Conservation (phyloP, 306 rosid genomes). For the Albizia julibrissin region DNA sequence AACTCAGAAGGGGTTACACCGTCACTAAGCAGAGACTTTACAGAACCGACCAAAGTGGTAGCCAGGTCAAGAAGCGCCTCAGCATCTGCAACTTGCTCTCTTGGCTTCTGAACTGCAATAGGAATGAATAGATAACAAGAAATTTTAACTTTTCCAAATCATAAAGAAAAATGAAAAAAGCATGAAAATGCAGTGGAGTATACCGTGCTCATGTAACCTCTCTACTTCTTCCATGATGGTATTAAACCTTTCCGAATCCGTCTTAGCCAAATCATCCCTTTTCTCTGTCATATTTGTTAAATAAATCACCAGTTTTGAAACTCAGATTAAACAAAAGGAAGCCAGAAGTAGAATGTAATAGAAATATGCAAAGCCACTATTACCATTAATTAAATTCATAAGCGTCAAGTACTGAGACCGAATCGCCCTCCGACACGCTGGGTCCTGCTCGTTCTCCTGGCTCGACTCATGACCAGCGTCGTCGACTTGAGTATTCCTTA, state of each 20-base stretch:
- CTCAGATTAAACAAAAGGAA: not conserved
- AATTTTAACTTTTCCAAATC: not conserved
- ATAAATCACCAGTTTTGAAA: not conserved
- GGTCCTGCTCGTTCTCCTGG: slow-evolving; percentile 35
- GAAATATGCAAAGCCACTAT: no score
- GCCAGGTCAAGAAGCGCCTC: slow-evolving; percentile 74
- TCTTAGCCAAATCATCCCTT: slow-evolving; percentile 53
- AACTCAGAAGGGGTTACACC: slow-evolving; percentile 74
- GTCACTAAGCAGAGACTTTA: slow-evolving; percentile 57
- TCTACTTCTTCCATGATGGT: slow-evolving; percentile 54
- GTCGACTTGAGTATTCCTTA: slow-evolving; percentile 9
- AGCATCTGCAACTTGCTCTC: slow-evolving; percentile 88
- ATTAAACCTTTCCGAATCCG: slow-evolving; percentile 54
- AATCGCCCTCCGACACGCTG: slow-evolving; percentile 57
- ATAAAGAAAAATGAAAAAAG: not conserved
- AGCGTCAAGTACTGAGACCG: slow-evolving; percentile 67
- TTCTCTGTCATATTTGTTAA: slow-evolving; percentile 47
- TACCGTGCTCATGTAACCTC: slow-evolving; percentile 67
- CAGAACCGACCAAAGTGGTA: slow-evolving; percentile 53
- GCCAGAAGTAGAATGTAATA: not conserved
- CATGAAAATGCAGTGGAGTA: not conserved
- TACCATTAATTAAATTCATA: slow-evolving; percentile 63
- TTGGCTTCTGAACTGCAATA: slow-evolving; percentile 69
- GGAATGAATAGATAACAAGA: not conserved
- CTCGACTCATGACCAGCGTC: slow-evolving; percentile 24